Conservation (phyloP, 345 rosid species). For the Pistacia atlantica region DNA sequence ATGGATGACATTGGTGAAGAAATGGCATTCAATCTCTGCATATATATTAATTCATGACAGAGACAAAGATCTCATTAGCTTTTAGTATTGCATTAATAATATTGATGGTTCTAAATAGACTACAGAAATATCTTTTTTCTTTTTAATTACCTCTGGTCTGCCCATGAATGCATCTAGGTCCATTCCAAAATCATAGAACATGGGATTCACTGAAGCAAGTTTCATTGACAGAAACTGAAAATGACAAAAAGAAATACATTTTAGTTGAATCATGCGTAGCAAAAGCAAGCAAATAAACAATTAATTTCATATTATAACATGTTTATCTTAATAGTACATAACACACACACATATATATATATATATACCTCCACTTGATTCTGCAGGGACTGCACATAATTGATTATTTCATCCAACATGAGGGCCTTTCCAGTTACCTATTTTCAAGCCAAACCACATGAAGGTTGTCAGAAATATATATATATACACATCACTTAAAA, state of each 20-base stretch:
- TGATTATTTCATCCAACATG: conserved; percentile 84
- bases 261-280: neutral
- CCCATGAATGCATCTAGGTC: conserved; percentile 49
- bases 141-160: conserved; percentile 50
- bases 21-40: conserved; percentile 38
- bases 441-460: conserved; percentile 38
- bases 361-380: conserved; percentile 67
- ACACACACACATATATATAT: too few species aligned
- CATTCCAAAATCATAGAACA: conserved; percentile 61
- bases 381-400: conserved; percentile 71
- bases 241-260: neutral
- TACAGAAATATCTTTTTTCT: neutral
- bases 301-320: neutral
- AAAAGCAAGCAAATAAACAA: neutral
- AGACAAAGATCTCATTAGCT: conserved; percentile 37
- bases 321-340: neutral
- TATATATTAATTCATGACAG: conserved; percentile 29
- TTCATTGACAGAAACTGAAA: conserved; percentile 75
- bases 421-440: conserved; percentile 84
- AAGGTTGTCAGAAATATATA: conserved; percentile 23
- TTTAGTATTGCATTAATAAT: neutral
- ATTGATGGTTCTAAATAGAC: neutral
- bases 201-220: conserved; percentile 64
- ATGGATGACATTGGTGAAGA: conserved; percentile 27
- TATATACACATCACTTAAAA: neutral